Evolutionary conservation across 2,329 filamentous ascomycete species (phyloP), one percentile per base, ranked within the genome.

Genomic region (Penicillium capsulatum): DNA sequence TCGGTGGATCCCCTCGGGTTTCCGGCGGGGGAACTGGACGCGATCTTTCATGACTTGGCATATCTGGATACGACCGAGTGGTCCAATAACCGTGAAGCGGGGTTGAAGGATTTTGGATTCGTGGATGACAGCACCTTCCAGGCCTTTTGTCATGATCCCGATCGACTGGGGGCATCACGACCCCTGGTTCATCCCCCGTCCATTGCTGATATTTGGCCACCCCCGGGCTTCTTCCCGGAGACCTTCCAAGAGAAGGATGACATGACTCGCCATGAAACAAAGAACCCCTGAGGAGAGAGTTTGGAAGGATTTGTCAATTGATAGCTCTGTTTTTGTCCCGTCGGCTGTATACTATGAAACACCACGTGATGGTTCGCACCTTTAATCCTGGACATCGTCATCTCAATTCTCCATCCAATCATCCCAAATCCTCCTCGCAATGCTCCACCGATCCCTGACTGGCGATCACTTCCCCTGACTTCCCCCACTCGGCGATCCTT

Each of bases 21-120:
- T 16, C 22, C 44, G 27, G 50, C 40, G 22, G 44, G 51, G 16
- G 64, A 68, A 22, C 53, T 70, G 11, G 68, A 71, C 38, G 64
- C 66, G 6, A 66, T 71, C 19, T 71, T 71, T 48, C 64, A 68
- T 41, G 67, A 71, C 30, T 58, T 70, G 32, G 67, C 67, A 22
- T 66, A 70, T 50, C 59, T 70, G 5, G 67, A 70, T 41, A 69
- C 66, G 4, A 70, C 64, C 17, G 66, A 70, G 38, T 70, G 67
- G 67, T 57, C 65, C 2, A 63, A 50, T 19, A 67, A 58, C 40
- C 63, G 67, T 33, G 62, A 67, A 45, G 64, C 66, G 16, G 64
- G 60, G 0, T 48, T 70, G 19, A 67, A 63, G 40, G 67, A 70
- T 28, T 70, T 70, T 44, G 67, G 67, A 1, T 70, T 70, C 34